Evolutionary conservation across 1,284 basidiomycete genomes (phyloP), one percentile per base, ranked within the genome.

Genomic region (Coniferiporia sulphurascens): DNA sequence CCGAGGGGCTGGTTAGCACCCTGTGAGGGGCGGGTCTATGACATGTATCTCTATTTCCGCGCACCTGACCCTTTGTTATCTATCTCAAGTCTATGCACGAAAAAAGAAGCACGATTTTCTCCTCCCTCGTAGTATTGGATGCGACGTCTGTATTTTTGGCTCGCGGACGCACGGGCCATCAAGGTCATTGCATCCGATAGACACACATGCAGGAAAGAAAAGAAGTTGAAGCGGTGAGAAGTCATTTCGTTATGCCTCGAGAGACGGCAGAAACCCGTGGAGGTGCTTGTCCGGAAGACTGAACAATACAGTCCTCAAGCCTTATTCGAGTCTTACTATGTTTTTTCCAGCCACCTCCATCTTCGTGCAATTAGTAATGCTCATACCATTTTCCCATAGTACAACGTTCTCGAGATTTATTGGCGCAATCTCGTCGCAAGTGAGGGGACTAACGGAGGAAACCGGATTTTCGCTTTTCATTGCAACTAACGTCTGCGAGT

Each of bases 401-500:
- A 56, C 22, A 41, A 50, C 13, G 41, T 45, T 12, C 22, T 60
- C 12, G 50, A 60, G 8, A 60, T 66, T 36, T 67, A 64, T 48
- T 66, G 67, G 27, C 45, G 58, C 15, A 70, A 69, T 51, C 61
- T 70, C 21, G 60, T 71, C 22, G 62, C 62, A 4, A 68, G 65
- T 4, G 69, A 70, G 48, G 68, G 67, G 67, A 70, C 38, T 65
- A 66, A 51, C 69, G 68, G 66, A 49, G 66, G 15, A 58, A 65
- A 44, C 70, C 1, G 96, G 96, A 69, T 98, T 99, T 75, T 97
- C 95, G 60, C 89, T 98, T 64, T 99, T 98, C 83, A 98, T 98
- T 68, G 96, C 96, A 3, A 98, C 96, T 77, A 99, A 98, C 83
- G 98, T 98, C 67, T 99, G 97, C 77, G 96, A 99, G 76, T 93